Base-by-base conservation (phyloP, 345 rosid genomes). In the Limnanthes douglasii region DNA sequence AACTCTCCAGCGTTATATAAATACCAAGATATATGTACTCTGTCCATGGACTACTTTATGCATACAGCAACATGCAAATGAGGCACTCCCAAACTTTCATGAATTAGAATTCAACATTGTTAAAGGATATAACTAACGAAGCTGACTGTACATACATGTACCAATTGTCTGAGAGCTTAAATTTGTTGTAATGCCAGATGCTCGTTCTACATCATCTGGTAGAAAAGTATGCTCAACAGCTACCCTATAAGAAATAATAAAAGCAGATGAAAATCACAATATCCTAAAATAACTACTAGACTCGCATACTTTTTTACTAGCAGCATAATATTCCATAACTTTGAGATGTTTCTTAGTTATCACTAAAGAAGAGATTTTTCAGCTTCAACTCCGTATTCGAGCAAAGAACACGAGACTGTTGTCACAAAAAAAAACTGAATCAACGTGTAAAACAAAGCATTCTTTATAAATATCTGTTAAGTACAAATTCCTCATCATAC, bases 61-160 rank as follows among this genome's bases (percentile, higher is more conserved):
- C 14, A 10, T 2, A 28, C n/a, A 2, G 14, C 32, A 10, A 28
- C 12, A 28, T 10, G 32, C 32, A 28, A 11, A 15, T 15, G 12
- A 10, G 32, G 12, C 13, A 11, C 2, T 28, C 24, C 24, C 32
- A 28, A 28, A 2, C 6, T 10, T 7, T 28, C 14, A 3, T 3
- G 12, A 28, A 7, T 10, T 28, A 28, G 1, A 28, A 28, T 11
- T 4, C 2, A 3, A 28, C 3, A 2, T 10, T 2, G 32, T 9
- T 28, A 2, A 6, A 10, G 1, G 3, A 28, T 28, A 40, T 19
- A 18, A 38, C 21, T 25, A 41, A 26, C 11, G 16, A 32, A 37
- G 21, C 42, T 41, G 21, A 57, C 45, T 69, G 52, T 56, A 65
- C 65, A 40, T n/a, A n/a, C n/a, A n/a, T 31, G 43, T 29, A 40